Percentiles rank a stretch among this genome's conserved stretches.
Conservation (phyloP, 2,329 filamentous ascomycete genomes). For the Ophiobolus disseminans region DNA sequence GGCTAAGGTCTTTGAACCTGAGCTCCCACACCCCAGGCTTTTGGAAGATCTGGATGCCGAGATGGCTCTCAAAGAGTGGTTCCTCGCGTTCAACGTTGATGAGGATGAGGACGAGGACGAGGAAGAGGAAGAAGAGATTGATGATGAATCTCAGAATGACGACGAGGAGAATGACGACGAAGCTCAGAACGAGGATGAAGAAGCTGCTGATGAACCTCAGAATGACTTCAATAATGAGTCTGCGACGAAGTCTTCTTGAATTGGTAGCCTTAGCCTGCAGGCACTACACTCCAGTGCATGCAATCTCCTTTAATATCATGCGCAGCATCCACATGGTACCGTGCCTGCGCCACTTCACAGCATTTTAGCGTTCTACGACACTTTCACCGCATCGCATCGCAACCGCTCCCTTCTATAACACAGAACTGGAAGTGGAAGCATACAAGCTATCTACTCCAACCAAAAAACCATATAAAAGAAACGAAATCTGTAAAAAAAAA, state of each 20-base stretch:
- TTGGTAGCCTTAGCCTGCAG: too few relatives aligned
- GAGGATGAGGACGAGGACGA: neutral
- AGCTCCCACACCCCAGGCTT: neutral
- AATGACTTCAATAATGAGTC: neutral
- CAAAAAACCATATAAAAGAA: too few relatives aligned
- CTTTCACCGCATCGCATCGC: too few relatives aligned
- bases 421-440: too few relatives aligned
- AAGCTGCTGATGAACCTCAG: neutral
- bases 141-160: neutral
- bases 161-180: neutral
- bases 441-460: too few relatives aligned
- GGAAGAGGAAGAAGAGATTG: neutral
- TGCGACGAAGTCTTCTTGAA: neutral
- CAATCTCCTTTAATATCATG: too few relatives aligned
- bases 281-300: too few relatives aligned
- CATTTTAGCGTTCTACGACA: too few relatives aligned
- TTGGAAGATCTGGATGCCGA: neutral
- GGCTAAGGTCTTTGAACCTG: slow-evolving; percentile 4
- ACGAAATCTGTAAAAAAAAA: neutral
- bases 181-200: neutral
- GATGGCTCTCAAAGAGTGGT: neutral
- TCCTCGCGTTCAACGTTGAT: neutral
- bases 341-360: too few relatives aligned
- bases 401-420: too few relatives aligned
- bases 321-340: too few relatives aligned